These are phyloP conservation scores for Alternaria sp. DNA, from an alignment of 2,329 filamentous ascomycete genomes.

Conservation along the genomic window DNA sequence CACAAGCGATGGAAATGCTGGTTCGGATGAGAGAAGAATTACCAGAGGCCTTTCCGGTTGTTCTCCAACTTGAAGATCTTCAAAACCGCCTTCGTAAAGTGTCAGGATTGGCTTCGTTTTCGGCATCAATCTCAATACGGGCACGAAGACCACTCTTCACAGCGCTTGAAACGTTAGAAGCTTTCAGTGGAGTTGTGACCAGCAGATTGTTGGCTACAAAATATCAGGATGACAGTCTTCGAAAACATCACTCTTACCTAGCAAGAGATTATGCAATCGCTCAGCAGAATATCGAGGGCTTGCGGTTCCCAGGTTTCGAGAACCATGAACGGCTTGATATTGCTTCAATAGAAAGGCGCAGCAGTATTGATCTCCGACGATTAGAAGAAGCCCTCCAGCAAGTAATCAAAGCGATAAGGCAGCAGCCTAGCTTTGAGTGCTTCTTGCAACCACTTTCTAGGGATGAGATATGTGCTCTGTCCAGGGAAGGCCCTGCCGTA, in stretches of 20 bases:
- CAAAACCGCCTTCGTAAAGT: slow-evolving; percentile 10
- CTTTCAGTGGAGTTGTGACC: too few relatives aligned
- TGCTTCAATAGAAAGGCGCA: background rate
- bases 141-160: too few relatives aligned
- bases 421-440: slow-evolving; percentile 10
- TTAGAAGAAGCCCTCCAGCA: slow-evolving; percentile 8
- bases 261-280: slow-evolving; percentile 11
- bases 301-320: slow-evolving; percentile 9
- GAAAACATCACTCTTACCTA: slow-evolving; percentile 8
- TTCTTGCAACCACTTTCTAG: slow-evolving; percentile 13
- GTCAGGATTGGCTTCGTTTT: slow-evolving; percentile 10
- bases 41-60: slow-evolving; percentile 9
- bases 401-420: slow-evolving; percentile 9
- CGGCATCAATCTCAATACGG: slow-evolving; percentile 5
- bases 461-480: slow-evolving; percentile 12
- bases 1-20: slow-evolving; percentile 8
- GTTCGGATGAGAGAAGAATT: slow-evolving; percentile 10
- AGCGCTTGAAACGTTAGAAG: too few relatives aligned
- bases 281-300: slow-evolving; percentile 9
- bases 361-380: slow-evolving; percentile 8
- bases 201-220: too few relatives aligned
- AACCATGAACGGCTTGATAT: slow-evolving; percentile 9
- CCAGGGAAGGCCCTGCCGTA: slow-evolving; percentile 13
- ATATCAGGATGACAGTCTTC: too few relatives aligned
- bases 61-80: slow-evolving; percentile 11